These are phyloP conservation scores for Chlorella variabilis DNA, from an alignment of 163 green algal genomes.

Conservation along the genomic window DNA sequence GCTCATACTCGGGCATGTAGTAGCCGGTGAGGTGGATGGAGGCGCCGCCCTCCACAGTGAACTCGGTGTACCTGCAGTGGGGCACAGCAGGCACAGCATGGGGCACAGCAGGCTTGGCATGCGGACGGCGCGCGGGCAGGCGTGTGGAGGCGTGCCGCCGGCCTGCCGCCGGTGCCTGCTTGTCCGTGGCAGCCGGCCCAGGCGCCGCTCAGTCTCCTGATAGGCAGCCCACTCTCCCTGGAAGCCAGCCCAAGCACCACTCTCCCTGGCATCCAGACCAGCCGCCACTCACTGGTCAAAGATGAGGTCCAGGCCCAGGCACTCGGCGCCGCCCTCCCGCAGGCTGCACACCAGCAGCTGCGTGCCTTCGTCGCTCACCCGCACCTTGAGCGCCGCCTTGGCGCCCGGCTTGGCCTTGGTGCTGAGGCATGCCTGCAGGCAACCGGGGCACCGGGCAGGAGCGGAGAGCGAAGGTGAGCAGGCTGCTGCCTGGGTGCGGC, in stretches of 20 bases:
- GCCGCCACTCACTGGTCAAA: slow-evolving; percentile 57
- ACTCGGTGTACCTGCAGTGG: slow-evolving; percentile 61
- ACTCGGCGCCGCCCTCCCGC: slow-evolving; percentile 52
- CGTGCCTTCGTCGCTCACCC: slow-evolving; percentile 47
- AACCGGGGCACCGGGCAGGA: neutral
- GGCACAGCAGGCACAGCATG: neutral
- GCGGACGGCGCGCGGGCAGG: no score
- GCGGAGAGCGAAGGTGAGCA: neutral
- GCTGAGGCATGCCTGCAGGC: slow-evolving; percentile 37
- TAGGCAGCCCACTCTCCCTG: no score
- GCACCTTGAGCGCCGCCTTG: slow-evolving; percentile 42
- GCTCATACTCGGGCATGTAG: slow-evolving; percentile 66
- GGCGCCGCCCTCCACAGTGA: slow-evolving; percentile 43
- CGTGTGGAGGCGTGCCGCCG: no score
- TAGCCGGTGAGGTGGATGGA: slow-evolving; percentile 76
- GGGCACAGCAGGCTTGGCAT: neutral
- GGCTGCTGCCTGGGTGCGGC: no score
- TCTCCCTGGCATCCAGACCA: no score
- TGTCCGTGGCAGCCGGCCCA: no score
- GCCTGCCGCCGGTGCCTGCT: no score
- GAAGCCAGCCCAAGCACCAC: no score
- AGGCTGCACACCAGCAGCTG: slow-evolving; percentile 54
- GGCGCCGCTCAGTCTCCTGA: no score
- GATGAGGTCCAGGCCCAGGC: slow-evolving; percentile 67
- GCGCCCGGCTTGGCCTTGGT: slow-evolving; percentile 27